Evolutionary conservation across 2,329 filamentous ascomycete genomes (phyloP), one percentile per base, ranked within the genome.

Genomic region (Aspergillus vadensis): DNA sequence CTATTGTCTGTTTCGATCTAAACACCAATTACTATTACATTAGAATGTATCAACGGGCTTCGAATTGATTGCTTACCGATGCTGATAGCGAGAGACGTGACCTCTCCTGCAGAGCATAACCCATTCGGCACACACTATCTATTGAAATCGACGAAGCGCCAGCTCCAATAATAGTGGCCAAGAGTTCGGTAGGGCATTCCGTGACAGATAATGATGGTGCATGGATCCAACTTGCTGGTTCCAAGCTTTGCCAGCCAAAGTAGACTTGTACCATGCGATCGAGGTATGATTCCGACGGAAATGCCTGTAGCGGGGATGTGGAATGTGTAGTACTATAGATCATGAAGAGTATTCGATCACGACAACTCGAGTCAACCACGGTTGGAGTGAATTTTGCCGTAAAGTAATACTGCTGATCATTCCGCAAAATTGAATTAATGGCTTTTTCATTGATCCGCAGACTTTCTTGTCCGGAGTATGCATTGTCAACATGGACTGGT

Each of bases 1-100:
- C 51, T 54, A 36, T 54, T 54, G 12, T 54, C 51, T 5, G 15
- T 54, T 54, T 54, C 51, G 41, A 54, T 54, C 51, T 54, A 41
- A 19, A 36, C 21, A 3, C 21, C 21, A 21, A 21, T 21, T 21
- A 21, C 21, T 21, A 21, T 21, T 21, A 21, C 21, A 21, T 21
- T 21, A 21, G 21, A 21, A 21, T 21, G 21, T 21, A 21, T 21
- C 21, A 21, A 21, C 21, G 30, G 30, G 19, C 51, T 9, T 21
- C 2, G 15, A 54, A 27, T 49, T 25, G 27, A 27, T 19, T 19
- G 41, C 51, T 4, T 15, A 54, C 51, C n/a, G 51, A 41, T 14
- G 51, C 51, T 17, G 51, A 54, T 4, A 54, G 51, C 1, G 51
- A 54, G 14, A 54, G 25, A 30, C 32, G 30, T n/a, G 51, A 54